Evolutionary conservation across 73 alveolate species (phyloP).

Genomic region (Paramecium octaurelia): DNA sequence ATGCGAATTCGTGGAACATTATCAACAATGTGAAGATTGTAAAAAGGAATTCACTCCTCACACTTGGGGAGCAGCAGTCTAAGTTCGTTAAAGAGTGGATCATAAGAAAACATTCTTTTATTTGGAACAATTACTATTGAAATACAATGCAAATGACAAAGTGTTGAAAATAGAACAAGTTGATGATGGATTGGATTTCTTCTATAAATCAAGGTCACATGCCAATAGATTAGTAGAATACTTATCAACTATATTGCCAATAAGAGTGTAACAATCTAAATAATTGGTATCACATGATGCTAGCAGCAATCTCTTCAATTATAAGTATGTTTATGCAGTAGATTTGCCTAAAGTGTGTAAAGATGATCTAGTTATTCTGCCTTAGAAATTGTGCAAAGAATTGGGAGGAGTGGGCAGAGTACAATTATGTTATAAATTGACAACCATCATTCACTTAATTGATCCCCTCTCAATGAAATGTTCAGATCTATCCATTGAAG

Average conservation of each 20-base stretch:
- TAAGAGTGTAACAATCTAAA: slow-evolving; percentile 83
- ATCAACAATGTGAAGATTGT: slow-evolving; percentile 97
- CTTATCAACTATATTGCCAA: slow-evolving; percentile 78
- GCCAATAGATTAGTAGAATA: slow-evolving; percentile 92
- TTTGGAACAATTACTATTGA: slow-evolving; percentile 90
- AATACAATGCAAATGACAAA: slow-evolving; percentile 91
- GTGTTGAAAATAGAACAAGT: slow-evolving; percentile 85
- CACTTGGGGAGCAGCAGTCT: slow-evolving; percentile 93
- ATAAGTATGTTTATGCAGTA: slow-evolving; percentile 86
- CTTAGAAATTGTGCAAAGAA: slow-evolving; percentile 79
- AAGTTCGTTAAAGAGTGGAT: slow-evolving; percentile 89
- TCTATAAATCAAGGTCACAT: slow-evolving; percentile 85
- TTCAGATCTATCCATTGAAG: slow-evolving; percentile 80
- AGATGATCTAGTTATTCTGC: slow-evolving; percentile 94
- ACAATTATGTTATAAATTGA: slow-evolving; percentile 86
- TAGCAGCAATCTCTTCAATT: slow-evolving; percentile 77
- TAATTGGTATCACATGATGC: slow-evolving; percentile 95
- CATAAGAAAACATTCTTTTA: slow-evolving; percentile 95
- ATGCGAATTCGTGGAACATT: slow-evolving; percentile 87
- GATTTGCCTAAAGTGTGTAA: slow-evolving; percentile 97
- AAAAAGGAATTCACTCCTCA: slow-evolving; percentile 97
- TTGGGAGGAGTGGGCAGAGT: slow-evolving; percentile 97
- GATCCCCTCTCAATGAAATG: slow-evolving; percentile 92
- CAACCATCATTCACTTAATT: slow-evolving; percentile 86
- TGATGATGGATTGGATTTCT: slow-evolving; percentile 98